Evolutionary conservation across 768 basidiomycete genomes (phyloP), one percentile per base, ranked within the genome.

Genomic region (Glaciozyma martinii): DNA sequence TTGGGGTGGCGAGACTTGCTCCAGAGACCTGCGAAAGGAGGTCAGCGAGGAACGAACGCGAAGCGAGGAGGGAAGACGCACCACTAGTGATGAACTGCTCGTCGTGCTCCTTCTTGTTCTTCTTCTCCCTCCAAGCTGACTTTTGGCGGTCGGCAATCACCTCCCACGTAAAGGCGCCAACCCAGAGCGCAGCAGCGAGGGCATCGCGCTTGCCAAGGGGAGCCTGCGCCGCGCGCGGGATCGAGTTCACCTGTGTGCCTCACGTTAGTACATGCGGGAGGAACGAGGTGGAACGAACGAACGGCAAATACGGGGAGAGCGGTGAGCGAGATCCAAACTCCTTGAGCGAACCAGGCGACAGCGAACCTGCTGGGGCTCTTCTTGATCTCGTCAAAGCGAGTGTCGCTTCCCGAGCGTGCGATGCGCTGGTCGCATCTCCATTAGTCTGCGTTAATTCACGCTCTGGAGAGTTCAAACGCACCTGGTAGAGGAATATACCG

Each of bases 1-100:
- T 88, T 89, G 27, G 87, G 87, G 70, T 88, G 88, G 30, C 87
- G 77, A 68, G 82, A 84, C 53, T 82, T 74, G 27, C 80, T 77
- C 86, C 87, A 90, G 23, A 88, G 75, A 2, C 56, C 56, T 46
- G 54, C 32, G 19, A 55, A 5, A 55, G 7, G 21, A 10, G 47
- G 5, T 23, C 19, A 25, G 37, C 55, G 37, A 33, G 3, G 33
- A 18, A 7, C 19, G 32, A 32, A 32, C 15, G 3, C 16, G 16
- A 54, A 13, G 53, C 15, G 29, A 54, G 53, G 27, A 27, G 4
- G 27, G 16, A 30, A 15, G 12, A 27, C 46, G 27, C 25, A 32
- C 62, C 87, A 33, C 77, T 78, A 12, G 81, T 81, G 62, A 88
- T 85, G 72, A 89, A 88, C 71, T 82, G 80, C 67, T 88, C 84